A percentile compares a stretch with the other conserved stretches of the same genome.
These are phyloP conservation scores for Penicillium cosmopolitanum DNA, from an alignment of 495 filamentous ascomycete genomes.

Conservation along the genomic window DNA sequence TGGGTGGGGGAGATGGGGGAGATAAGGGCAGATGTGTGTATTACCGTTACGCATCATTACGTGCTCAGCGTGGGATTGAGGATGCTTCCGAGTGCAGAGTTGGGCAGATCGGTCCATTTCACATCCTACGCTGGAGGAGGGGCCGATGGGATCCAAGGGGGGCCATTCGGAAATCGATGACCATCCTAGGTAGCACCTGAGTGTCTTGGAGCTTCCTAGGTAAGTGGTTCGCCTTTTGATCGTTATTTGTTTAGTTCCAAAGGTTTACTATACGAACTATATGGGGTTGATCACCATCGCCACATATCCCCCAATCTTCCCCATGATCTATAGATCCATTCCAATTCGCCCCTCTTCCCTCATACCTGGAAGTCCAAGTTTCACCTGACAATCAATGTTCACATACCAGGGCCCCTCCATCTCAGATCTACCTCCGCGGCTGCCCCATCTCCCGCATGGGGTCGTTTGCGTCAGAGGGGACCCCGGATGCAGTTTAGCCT, in stretches of 20 bases:
- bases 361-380: background rate
- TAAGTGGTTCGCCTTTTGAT: too few relatives aligned
- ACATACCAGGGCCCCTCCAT: background rate
- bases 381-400: background rate
- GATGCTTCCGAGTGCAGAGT: constrained; percentile 35
- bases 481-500: constrained; percentile 39
- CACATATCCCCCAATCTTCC: background rate
- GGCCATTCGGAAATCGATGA: too few relatives aligned
- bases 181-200: too few relatives aligned
- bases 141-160: background rate
- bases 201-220: too few relatives aligned
- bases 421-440: background rate
- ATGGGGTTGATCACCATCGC: background rate
- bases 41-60: constrained; percentile 27
- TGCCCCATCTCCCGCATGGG: constrained; percentile 1
- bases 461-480: constrained; percentile 39
- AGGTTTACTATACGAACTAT: too few relatives aligned
- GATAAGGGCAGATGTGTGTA: constrained; percentile 11
- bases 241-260: too few relatives aligned
- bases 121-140: constrained; percentile 18
- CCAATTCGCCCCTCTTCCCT: background rate
- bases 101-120: constrained; percentile 1
- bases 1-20: background rate
- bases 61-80: constrained; percentile 30
- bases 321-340: background rate